Percentiles rank a stretch among this genome's conserved stretches.
Evolutionary conservation across 495 filamentous ascomycete species (phyloP).

Genomic region (Sordaria brevicollis): DNA sequence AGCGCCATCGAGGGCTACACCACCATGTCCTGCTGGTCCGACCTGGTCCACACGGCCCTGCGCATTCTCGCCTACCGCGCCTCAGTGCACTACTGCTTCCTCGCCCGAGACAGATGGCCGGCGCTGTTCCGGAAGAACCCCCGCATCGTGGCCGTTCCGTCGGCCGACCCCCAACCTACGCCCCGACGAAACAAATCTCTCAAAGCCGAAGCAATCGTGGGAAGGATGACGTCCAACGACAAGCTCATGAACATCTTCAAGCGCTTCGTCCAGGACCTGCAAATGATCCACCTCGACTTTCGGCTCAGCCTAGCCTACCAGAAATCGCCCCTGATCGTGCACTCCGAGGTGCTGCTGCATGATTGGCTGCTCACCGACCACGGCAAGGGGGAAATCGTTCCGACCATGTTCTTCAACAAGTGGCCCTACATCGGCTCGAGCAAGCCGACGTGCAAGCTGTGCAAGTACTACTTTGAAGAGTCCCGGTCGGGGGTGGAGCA

Average conservation of each 20-base stretch:
- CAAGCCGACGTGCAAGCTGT: slow-evolving; percentile 20
- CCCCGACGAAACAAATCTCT: neutral
- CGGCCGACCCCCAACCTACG: neutral
- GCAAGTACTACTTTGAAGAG: slow-evolving; percentile 12
- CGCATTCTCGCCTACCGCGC: slow-evolving; percentile 5
- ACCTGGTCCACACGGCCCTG: neutral
- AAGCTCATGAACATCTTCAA: neutral
- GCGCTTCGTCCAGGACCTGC: neutral
- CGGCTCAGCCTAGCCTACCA: neutral
- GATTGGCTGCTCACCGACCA: neutral
- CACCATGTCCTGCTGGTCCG: slow-evolving; percentile 4
- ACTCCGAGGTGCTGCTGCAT: slow-evolving; percentile 9
- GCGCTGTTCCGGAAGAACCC: slow-evolving; percentile 1
- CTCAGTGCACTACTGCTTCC: neutral
- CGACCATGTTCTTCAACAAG: slow-evolving; percentile 11
- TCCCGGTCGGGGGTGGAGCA: slow-evolving; percentile 2
- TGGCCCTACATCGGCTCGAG: slow-evolving; percentile 18
- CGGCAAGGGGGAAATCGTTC: neutral
- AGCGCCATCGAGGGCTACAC: neutral
- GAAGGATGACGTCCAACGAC: neutral
- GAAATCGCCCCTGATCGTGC: neutral
- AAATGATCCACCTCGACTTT: neutral
- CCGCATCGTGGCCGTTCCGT: neutral
- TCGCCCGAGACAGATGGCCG: slow-evolving; percentile 2
- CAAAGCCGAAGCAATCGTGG: slow-evolving; percentile 1